Percentiles rank a stretch among this genome's conserved stretches.
These are phyloP conservation scores for Malus sylvestris DNA, from an alignment of 306 rosid genomes.

Conservation along the genomic window DNA sequence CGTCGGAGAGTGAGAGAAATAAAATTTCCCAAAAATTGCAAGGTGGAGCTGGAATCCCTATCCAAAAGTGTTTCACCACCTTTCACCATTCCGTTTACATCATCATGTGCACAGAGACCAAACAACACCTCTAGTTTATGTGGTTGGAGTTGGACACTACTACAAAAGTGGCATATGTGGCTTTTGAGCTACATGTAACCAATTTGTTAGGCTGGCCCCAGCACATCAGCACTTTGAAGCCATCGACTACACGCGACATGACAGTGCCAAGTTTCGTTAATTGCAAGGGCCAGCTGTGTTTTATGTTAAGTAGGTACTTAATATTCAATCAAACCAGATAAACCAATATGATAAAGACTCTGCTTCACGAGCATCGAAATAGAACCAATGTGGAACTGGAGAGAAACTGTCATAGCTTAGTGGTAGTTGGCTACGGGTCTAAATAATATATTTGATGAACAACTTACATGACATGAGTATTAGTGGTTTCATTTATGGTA, in stretches of 20 bases:
- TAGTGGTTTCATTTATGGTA: no score
- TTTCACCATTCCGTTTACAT: no score
- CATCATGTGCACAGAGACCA: no score
- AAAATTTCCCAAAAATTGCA: no score
- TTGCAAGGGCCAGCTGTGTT: not conserved
- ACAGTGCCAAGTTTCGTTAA: not conserved
- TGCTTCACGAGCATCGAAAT: not conserved
- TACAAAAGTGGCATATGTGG: no score
- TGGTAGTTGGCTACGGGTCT: not conserved
- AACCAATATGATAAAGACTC: not conserved
- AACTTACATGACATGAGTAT: not conserved
- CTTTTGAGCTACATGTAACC: not conserved
- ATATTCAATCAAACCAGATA: not conserved
- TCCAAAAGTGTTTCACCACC: no score
- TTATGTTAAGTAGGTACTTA: not conserved
- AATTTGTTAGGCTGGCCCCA: not conserved
- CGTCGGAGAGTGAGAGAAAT: no score
- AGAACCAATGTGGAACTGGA: not conserved
- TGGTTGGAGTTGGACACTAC: no score
- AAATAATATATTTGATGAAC: not conserved
- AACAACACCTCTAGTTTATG: no score
- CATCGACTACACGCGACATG: not conserved
- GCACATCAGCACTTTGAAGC: not conserved
- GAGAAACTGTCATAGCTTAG: not conserved
- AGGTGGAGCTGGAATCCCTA: no score